Base-by-base conservation (phyloP, 768 basidiomycete species). In the Strobilomyces confusus region DNA sequence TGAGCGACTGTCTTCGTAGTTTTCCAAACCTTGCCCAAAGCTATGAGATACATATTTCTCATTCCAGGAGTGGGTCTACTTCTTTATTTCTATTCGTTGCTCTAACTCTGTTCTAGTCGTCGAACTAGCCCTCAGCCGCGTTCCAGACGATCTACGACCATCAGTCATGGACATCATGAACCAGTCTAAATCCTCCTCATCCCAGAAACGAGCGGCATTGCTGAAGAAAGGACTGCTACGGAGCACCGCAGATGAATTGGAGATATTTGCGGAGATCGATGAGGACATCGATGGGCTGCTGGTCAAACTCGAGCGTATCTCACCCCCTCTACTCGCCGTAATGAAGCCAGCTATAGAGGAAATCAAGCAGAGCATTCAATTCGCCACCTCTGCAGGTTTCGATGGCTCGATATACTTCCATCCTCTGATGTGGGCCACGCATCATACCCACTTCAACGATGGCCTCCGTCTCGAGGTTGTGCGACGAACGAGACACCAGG, bases 21-120 rank as follows among this genome's bases (percentile, higher is more conserved):
- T 92, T 91, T 71, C 91, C 84, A 9, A 89, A 79, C 58, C 74
- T 87, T 41, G 72, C 76, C 17, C 75, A 80, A 58, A 79, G 77
- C 50, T 90, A 89, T 58, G 87, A 89, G 58, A 84, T 92, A 36
- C 83, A 85, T 52, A 75, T 92, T 4, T 90, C 89, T 13, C 91
- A 93, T 70, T 83, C 87, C 1, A 78, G 74, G 55, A 83, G 90
- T 92, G 62, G 51, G 19, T 83, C 71, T 20, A 5, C 45, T 44
- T 26, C 6, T 20, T 48, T 4, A 13, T 51, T 38, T n/a, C 34
- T 9, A n/a, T 45, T 22, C 20, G 6, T 49, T 40, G 8, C 43
- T 42, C 32, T 47, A 32, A 37, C 29, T 51, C 63, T 32, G 23
- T 61, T 48, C 19, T 9, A 93, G 91, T 93, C 48, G 76, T 86